Evolutionary conservation across 2,329 filamentous ascomycete genomes (phyloP), one percentile per base, ranked within the genome.

Genomic region (Dothiorella sarmentorum): DNA sequence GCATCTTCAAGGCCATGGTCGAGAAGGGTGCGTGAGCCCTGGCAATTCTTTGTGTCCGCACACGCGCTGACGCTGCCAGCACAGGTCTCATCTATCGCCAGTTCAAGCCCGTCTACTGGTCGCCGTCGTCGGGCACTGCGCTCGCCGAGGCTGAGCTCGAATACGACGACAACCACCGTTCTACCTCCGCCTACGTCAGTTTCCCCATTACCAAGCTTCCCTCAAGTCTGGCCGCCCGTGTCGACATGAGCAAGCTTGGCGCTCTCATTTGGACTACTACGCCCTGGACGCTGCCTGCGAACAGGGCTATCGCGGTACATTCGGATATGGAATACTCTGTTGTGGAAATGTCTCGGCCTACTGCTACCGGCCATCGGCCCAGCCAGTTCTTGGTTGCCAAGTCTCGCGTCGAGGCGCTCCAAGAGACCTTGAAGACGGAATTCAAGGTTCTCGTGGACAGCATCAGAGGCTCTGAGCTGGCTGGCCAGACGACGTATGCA

Each of bases 191-290:
- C n/a, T 93, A 88, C 61, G 82, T 99, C 43, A 86, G 84, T 61
- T 95, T 95, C 67, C 89, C 86, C 0, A 78, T 97, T 26, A 64
- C 86, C 22, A 67, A 68, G 45, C 66, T 75, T 7, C 73, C 65
- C 5, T 60, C 76, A 20, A 68, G 77, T 52, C 67, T 69, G 31
- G 61, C 67, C 3, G 63, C 74, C 2, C 67, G 73, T 0, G 63
- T 63, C 15, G 44, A 60, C 22, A 38, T 43, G 7, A 27, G 20
- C 5, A 70, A 82, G 20, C 26, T 97, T 10, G 88, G 82, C 70
- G 90, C 89, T n/a, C 82, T 94, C n/a, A 90, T 97, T 53, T 99
- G 94, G 94, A 99, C 94, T 2, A 99, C 94, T 0, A 99, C 94
- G 0, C 94, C 94, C 0, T 99, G 94, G 94, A 99, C 94, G 0